Evolutionary conservation across 306 rosid species (phyloP), one percentile per base, ranked within the genome.

Genomic region (Oemleria cerasiformis): DNA sequence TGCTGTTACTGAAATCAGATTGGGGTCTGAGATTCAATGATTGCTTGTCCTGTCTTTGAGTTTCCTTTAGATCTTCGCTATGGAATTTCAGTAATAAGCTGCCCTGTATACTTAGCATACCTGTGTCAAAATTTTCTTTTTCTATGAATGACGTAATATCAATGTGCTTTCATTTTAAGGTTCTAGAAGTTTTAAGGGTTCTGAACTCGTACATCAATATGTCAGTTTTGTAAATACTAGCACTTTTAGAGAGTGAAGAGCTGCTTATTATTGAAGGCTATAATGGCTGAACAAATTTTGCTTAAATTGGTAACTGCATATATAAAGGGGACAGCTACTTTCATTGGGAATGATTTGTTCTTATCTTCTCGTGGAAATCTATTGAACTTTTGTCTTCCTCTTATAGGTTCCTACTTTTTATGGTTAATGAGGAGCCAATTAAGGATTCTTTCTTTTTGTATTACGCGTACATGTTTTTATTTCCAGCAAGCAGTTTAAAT

Each of bases 201-300:
- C 36, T 30, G 36, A 30, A 30, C 36, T 30, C 3, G 36, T 30
- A 30, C 36, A 8, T 45, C 40, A 25, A 2, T 48, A 2, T 66
- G 43, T 66, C 19, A 12, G 34, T 63, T 63, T 41, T 47, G 41
- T 41, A 10, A 30, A 30, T 30, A 30, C 39, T 21, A 43, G 38
- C 54, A 42, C 51, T 11, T 54, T 21, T n/a, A 43, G 70, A 14
- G 30, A 45, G 11, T 65, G 20, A 21, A 4, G 20, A 23, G 55
- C 53, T 64, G 53, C 39, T 64, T 64, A 39, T 64, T 20, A 64
- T 7, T 64, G 14, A 42, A 63, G 51, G 40, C 20, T 34, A n/a
- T 16, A 49, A 50, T 14, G 55, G 21, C 17, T 50, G 55, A 50
- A 50, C 3, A 16, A 16, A 0, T 16, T 6, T 50, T 17, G 19